phyloP scores from a whole-genome alignment of 495 filamentous ascomycete genomes.

The Umbilicaria muhlenbergii region DNA sequence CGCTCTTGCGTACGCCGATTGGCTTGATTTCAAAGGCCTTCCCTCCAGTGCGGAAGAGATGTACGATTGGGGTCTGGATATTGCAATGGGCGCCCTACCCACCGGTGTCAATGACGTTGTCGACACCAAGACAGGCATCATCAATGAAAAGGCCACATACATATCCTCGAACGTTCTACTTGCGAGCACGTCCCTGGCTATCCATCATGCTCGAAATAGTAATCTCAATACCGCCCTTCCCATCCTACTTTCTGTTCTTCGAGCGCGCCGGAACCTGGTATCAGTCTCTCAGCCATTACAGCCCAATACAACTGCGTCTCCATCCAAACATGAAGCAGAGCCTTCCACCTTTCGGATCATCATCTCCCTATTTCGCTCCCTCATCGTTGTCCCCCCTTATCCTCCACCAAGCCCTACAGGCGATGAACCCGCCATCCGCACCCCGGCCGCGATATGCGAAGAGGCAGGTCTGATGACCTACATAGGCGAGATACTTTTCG shows the following conservation, averaged over 20 bases:
- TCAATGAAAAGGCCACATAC: slow-evolving; percentile 32
- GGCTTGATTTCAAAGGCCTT: slow-evolving; percentile 61
- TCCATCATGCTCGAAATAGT: slow-evolving; percentile 53
- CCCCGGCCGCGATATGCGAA: slow-evolving; percentile 50
- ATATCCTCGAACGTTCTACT: slow-evolving; percentile 58
- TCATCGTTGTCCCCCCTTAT: slow-evolving; percentile 39
- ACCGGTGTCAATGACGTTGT: slow-evolving; percentile 32
- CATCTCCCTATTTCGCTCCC: slow-evolving; percentile 19
- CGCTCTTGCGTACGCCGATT: slow-evolving; percentile 65
- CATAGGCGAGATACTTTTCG: slow-evolving; percentile 87
- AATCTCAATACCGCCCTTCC: slow-evolving; percentile 53
- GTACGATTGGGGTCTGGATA: slow-evolving; percentile 57
- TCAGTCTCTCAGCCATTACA: neutral
- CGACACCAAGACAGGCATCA: slow-evolving; percentile 41
- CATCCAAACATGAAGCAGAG: neutral
- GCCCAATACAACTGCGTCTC: neutral
- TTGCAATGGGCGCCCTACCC: slow-evolving; percentile 38
- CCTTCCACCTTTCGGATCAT: slow-evolving; percentile 9
- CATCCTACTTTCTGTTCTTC: slow-evolving; percentile 73
- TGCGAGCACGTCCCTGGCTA: slow-evolving; percentile 60
- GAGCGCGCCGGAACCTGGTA: slow-evolving; percentile 41
- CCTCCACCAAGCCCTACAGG: slow-evolving; percentile 51
- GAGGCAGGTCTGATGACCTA: slow-evolving; percentile 76
- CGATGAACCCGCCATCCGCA: slow-evolving; percentile 43
- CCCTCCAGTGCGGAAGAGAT: slow-evolving; percentile 44